A percentile compares a stretch with the other conserved stretches of the same genome.
phyloP scores from a whole-genome alignment of 371 early-diverging fungal species.

The Mucor indicus region DNA sequence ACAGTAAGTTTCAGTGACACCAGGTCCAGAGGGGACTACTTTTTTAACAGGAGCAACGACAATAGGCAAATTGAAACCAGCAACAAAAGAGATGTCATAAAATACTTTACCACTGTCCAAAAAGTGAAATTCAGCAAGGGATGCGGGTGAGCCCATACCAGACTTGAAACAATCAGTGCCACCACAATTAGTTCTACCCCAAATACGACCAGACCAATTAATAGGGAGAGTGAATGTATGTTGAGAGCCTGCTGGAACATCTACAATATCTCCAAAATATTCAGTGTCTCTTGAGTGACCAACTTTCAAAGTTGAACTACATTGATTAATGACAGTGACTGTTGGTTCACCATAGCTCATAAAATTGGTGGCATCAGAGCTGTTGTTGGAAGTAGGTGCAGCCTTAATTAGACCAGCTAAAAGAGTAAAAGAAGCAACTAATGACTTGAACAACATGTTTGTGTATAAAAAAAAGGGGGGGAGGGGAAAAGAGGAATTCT shows the following conservation, averaged over 20 bases:
- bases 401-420: conserved; percentile 4
- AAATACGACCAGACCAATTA: conserved; percentile 38
- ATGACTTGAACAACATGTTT: conserved; percentile 1
- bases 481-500: not conserved
- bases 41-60: conserved; percentile 23
- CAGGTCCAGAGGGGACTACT: no score
- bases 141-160: conserved; percentile 25
- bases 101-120: conserved; percentile 18
- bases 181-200: conserved; percentile 27
- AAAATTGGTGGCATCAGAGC: no score
- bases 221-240: conserved; percentile 16
- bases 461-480: not conserved
- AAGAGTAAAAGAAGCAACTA: conserved; percentile 2
- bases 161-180: conserved; percentile 16
- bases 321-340: conserved; percentile 16
- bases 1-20: conserved; percentile 17
- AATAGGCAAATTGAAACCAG: conserved; percentile 40
- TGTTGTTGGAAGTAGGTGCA: not conserved
- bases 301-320: conserved; percentile 2
- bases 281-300: conserved; percentile 16
- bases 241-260: conserved; percentile 16
- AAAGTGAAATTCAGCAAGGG: conserved; percentile 40
- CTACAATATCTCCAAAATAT: conserved; percentile 9
- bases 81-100: conserved; percentile 44
- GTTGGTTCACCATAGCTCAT: conserved; percentile 5